phyloP scores from a whole-genome alignment of 768 basidiomycete genomes.

The Boletus rubroflammeus region DNA sequence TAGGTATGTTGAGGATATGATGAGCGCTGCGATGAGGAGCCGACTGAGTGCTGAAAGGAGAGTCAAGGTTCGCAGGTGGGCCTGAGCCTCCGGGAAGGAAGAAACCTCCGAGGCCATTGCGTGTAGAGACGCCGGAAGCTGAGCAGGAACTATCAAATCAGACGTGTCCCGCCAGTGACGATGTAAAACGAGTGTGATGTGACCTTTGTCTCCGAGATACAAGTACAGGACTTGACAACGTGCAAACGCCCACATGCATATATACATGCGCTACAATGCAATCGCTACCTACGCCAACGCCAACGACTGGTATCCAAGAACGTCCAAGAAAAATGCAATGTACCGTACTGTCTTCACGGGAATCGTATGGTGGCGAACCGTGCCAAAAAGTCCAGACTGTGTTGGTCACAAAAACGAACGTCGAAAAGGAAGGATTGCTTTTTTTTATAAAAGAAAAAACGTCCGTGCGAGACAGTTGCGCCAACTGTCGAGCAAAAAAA shows the following conservation, averaged over 20 bases:
- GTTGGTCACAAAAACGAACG: slow-evolving; percentile 4
- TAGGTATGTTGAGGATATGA: slow-evolving; percentile 16
- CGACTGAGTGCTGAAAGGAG: slow-evolving; percentile 23
- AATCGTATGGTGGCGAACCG: background rate
- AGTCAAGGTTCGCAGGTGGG: slow-evolving; percentile 22
- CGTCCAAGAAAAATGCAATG: background rate
- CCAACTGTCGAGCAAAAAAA: background rate
- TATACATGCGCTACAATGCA: background rate
- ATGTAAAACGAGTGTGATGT: background rate
- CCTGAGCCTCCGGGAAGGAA: background rate
- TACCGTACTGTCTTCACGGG: background rate
- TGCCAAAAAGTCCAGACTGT: background rate
- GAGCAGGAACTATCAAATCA: background rate
- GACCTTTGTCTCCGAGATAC: too few species aligned
- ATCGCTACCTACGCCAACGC: background rate
- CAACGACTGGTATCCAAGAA: background rate
- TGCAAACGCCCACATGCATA: background rate
- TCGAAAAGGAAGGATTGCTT: background rate
- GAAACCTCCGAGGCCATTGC: background rate
- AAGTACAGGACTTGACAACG: too few species aligned
- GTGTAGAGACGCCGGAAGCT: background rate
- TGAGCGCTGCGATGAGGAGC: slow-evolving; percentile 16
- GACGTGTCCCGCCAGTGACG: background rate
- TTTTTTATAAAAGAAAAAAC: background rate
- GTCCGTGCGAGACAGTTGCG: background rate